Base-by-base conservation (phyloP, 2,329 filamentous ascomycete genomes). In the Fusarium sp. region DNA sequence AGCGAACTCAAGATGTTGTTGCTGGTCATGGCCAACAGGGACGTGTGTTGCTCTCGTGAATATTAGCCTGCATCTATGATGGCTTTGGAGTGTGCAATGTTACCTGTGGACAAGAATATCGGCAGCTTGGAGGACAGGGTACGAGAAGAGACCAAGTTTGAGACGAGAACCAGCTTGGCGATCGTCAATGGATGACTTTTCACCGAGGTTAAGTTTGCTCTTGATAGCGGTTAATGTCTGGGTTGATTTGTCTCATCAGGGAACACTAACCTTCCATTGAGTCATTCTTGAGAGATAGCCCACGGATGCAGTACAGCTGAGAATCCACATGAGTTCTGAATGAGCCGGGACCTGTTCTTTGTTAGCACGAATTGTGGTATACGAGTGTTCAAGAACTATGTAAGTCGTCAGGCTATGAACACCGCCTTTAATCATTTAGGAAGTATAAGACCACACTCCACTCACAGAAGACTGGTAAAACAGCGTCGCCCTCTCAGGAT, bases 211-310 rank as follows among this genome's bases (percentile, higher is more conserved):
- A 19, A 96, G 81, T 78, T 96, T 97, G 78, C 88, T 92, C 91
- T 93, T 65, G 41, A 48, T 13, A 4, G 20, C 7, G 27, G 20
- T 75, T 25, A 75, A 52, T 9, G 3, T 1, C 22, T 11, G 9
- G 8, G 3, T 11, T 32, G 14, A 13, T n/a, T 44, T 23, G 3
- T 15, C 19, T 30, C 13, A 9, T 4, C 11, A 9, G 23, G 9
- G 13, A 32, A 20, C 5, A 44, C 20, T 49, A 60, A 93, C 93
- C 89, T 99, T 99, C 94, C 96, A 99, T 79, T 98, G 96, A 27
- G 96, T 98, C 96, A 99, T 99, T n/a, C 96, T 86, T 11, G 91
- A 91, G n/a, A 99, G 82, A 79, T 97, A 97, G 39, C 96, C 96
- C 79, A 96, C 94, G 7, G 92, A 95, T 23, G 96, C 92, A 52